Base-by-base conservation (phyloP, 805 yeast species). In the Saccharomyces eubayanus region DNA sequence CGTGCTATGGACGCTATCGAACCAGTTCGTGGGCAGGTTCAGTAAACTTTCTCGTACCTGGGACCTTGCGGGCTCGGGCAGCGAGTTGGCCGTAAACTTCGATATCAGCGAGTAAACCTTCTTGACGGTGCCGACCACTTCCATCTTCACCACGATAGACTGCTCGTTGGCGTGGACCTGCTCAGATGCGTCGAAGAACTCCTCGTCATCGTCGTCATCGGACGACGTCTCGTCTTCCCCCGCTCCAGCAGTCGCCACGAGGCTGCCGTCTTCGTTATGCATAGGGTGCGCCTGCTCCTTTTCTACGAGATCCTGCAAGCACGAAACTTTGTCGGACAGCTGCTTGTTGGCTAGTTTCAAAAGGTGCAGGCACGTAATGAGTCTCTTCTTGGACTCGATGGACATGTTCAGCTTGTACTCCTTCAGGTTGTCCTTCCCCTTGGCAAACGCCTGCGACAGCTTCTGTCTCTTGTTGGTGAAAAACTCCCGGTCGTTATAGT, bases 61-160 rank as follows among this genome's bases (percentile, higher is more conserved):
- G 1, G 85, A 74, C 58, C 96, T 80, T 6, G 90, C 89, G 2
- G 88, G 87, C 59, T 85, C 89, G 6, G 90, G 89, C 31, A 86
- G 68, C 2, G 89, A 81, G 55, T 77, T 81, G 0, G 91, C 89
- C 1, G 90, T 87, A 60, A 89, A 88, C 58, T 87, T 87, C 3
- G 97, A 88, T 10, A 94, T 87, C 41, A 92, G 81, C 45, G 83
- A 81, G 36, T 91, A 90, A 48, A 90, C 89, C 65, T 89, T 92
- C 67, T 89, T 88, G 28, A 94, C 91, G 0, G 97, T 94, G 0
- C 87, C 80, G 8, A 91, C 84, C 36, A 92, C 89, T 60, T 92
- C 99, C 59, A 83, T 80, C 58, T 88, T 86, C 24, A 27, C 20
- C 47, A 82, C 74, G 9, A 66, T 63, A 12, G 70, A 62, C 46